Evolutionary conservation across 805 yeast species (phyloP).

Genomic region (Pichia cabralensis): DNA sequence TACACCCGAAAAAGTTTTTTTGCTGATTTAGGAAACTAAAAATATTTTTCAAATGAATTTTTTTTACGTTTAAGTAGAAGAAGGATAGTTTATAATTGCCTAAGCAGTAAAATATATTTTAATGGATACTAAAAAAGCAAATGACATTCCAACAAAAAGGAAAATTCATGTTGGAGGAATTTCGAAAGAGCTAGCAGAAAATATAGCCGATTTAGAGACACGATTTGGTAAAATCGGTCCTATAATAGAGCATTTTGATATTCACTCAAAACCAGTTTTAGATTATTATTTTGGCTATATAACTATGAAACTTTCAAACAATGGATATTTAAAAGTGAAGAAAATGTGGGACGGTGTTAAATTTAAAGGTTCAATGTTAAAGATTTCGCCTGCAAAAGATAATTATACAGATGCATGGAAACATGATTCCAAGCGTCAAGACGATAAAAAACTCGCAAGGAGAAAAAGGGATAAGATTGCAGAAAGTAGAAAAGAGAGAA

Average conservation of each 20-base stretch:
- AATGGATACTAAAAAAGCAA: no score
- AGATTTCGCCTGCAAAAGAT: conserved; percentile 54
- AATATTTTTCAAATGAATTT: background rate
- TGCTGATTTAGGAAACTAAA: no score
- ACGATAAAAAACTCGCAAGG: conserved; percentile 20
- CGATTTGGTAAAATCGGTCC: conserved; percentile 60
- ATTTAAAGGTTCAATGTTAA: conserved; percentile 64
- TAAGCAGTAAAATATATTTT: no score
- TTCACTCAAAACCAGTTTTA: conserved; percentile 44
- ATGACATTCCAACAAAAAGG: background rate
- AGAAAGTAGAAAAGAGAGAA: conserved; percentile 28
- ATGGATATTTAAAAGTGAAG: conserved; percentile 39
- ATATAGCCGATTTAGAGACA: conserved; percentile 34
- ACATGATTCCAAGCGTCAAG: conserved; percentile 35
- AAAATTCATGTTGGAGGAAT: conserved; percentile 59
- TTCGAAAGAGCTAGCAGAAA: conserved; percentile 40
- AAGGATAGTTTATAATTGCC: no score
- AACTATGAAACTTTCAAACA: conserved; percentile 42
- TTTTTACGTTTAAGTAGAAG: no score
- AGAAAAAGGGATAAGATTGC: conserved; percentile 27
- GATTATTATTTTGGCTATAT: conserved; percentile 58
- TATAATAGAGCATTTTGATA: conserved; percentile 35
- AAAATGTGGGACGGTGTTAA: conserved; percentile 57
- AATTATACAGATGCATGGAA: conserved; percentile 38
- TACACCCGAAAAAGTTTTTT: no score